phyloP scores from a whole-genome alignment of 495 filamentous ascomycete genomes.

The Jackrogersella minutella region DNA sequence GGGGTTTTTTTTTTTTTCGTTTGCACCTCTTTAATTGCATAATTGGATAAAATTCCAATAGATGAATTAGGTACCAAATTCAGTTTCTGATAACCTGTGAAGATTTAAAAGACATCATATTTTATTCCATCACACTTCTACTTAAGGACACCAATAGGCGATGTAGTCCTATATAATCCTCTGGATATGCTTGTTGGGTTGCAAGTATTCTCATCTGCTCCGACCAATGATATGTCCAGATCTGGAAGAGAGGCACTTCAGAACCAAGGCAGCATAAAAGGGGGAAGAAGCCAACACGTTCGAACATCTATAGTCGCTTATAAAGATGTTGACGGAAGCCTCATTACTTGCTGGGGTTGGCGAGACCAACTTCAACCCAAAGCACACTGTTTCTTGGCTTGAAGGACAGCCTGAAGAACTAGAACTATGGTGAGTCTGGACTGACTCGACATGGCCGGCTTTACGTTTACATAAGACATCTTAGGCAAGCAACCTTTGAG shows the following conservation, averaged over 20 bases:
- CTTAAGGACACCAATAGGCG: neutral
- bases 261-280: conserved; percentile 2
- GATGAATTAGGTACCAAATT: conserved; percentile 2
- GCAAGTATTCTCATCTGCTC: neutral
- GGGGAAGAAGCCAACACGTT: neutral
- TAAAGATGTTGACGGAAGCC: conserved; percentile 21
- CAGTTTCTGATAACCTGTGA: neutral
- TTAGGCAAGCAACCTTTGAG: conserved; percentile 43
- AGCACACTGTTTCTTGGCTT: conserved; percentile 48
- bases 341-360: conserved; percentile 28
- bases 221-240: conserved; percentile 13
- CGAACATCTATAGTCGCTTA: neutral
- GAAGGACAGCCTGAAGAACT: conserved; percentile 41
- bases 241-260: conserved; percentile 3
- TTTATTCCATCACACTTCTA: neutral
- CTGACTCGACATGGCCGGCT: neutral
- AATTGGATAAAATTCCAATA: neutral
- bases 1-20: too few relatives aligned
- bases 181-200: conserved; percentile 5
- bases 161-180: neutral
- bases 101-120: neutral
- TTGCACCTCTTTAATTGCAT: conserved; percentile 17
- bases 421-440: conserved; percentile 41
- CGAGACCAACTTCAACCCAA: conserved; percentile 42
- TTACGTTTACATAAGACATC: conserved; percentile 1